Evolutionary conservation across 2,329 filamentous ascomycete genomes (phyloP), one percentile per base, ranked within the genome.

Genomic region (Aspergillus hiratsukae): DNA sequence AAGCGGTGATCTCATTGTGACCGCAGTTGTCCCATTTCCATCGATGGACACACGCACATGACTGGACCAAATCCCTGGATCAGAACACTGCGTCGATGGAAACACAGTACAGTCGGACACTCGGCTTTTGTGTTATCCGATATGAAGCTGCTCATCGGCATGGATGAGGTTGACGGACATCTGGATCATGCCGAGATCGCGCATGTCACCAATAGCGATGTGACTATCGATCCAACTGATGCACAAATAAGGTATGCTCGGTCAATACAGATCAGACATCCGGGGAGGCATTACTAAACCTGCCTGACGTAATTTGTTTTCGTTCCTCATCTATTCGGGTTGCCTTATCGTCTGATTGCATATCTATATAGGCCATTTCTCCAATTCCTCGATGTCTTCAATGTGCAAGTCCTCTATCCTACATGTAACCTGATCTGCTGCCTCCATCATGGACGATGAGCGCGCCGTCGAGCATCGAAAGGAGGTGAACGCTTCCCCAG

Each of bases 1-100:
- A 7, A 31, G 50, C 48, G 49, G 51, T 58, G 56, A 58, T 53
- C 46, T 58, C 52, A 58, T 55, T 7, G 48, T 58, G 56, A 58
- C 31, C 49, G 14, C 48, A 54, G 21, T 29, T 27, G 45, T 28
- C 14, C 17, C 14, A 25, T 41, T 10, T 10, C 35, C 31, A 25
- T 46, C 43, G 23, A 46, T 27, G 21, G 17, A 46, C 41, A 7
- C 9, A 21, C 41, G 17, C n/a, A 45, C n/a, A 21, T 45, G 41
- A 23, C 41, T 7, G 31, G 31, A 7, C 31, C 31, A 6, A 17
- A 35, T 35, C 31, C 31, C 11, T 35, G 43, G 19, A 46, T 43
- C 40, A 43, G 2, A 21, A 21, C 40, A 10, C 40, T 43, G 19
- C n/a, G 8, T 43, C 19, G n/a, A 50, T 31, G 21, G 27, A n/a